These are phyloP conservation scores for Neonectria punicea DNA, from an alignment of 2,329 filamentous ascomycete species.

Conservation along the genomic window DNA sequence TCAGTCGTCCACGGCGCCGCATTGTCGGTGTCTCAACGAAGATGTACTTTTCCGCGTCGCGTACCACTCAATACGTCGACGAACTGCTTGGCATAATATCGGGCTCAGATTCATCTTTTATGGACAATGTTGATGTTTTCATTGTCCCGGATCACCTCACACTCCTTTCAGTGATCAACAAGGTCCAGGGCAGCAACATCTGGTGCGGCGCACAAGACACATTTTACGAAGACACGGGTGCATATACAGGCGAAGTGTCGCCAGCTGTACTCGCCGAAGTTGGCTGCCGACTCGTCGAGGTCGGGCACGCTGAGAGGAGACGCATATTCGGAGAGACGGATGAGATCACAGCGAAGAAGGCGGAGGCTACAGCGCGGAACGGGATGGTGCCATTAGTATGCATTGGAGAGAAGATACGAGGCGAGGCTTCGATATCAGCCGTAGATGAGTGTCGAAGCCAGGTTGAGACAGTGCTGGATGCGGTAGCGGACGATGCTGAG, in stretches of 20 bases:
- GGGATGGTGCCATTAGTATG: slow-evolving; percentile 83
- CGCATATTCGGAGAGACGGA: slow-evolving; percentile 81
- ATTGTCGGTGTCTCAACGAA: slow-evolving; percentile 80
- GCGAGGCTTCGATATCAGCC: slow-evolving; percentile 63
- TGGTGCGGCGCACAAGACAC: slow-evolving; percentile 81
- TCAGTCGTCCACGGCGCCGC: slow-evolving; percentile 56
- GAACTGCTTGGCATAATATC: slow-evolving; percentile 59
- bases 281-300: slow-evolving; percentile 77
- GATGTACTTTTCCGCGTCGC: slow-evolving; percentile 79
- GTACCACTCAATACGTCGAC: slow-evolving; percentile 67
- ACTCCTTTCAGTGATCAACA: slow-evolving; percentile 62
- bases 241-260: slow-evolving; percentile 83
- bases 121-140: slow-evolving; percentile 73
- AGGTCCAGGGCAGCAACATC: slow-evolving; percentile 54
- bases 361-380: slow-evolving; percentile 72
- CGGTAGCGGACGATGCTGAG: slow-evolving; percentile 70
- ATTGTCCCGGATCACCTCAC: slow-evolving; percentile 82
- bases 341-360: slow-evolving; percentile 72
- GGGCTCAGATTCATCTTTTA: slow-evolving; percentile 52
- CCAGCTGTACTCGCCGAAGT: slow-evolving; percentile 73
- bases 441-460: slow-evolving; percentile 74
- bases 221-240: slow-evolving; percentile 74
- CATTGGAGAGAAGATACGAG: slow-evolving; percentile 74
- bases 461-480: slow-evolving; percentile 70
- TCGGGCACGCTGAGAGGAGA: slow-evolving; percentile 84